These are phyloP conservation scores for Oidiodendron maius DNA, from an alignment of 495 filamentous ascomycete species.

Conservation along the genomic window DNA sequence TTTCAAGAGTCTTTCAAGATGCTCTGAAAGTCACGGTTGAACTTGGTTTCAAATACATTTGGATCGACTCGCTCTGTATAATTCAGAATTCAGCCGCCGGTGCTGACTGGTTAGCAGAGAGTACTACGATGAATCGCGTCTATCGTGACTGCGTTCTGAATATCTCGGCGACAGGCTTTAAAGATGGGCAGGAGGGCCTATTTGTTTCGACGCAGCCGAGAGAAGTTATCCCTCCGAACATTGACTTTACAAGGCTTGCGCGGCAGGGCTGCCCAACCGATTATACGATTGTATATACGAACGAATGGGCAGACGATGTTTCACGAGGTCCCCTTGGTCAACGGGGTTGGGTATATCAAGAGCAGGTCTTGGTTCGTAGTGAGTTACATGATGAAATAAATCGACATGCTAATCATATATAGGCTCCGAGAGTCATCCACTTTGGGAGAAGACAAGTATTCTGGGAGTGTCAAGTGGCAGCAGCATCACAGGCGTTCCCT, in stretches of 20 bases:
- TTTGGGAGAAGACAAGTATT: conserved; percentile 6
- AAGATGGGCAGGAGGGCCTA: conserved; percentile 8
- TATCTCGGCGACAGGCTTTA: conserved; percentile 3
- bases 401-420: conserved; percentile 2
- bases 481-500: conserved; percentile 2
- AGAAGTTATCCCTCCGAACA: conserved; percentile 7
- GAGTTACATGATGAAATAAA: neutral
- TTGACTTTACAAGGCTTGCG: conserved; percentile 1
- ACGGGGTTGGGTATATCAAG: conserved; percentile 7
- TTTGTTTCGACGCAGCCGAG: conserved; percentile 5
- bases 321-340: conserved; percentile 1
- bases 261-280: neutral
- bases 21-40: conserved; percentile 1
- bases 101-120: conserved; percentile 4
- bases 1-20: neutral
- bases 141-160: conserved; percentile 7
- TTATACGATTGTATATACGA: conserved; percentile 1
- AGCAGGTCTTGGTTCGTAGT: conserved; percentile 5
- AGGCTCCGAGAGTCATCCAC: conserved; percentile 6
- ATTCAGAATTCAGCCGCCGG: conserved; percentile 5
- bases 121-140: conserved; percentile 2
- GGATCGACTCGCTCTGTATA: no score
- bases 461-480: conserved; percentile 4
- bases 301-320: conserved; percentile 2
- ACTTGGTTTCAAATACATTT: no score